phyloP scores from a whole-genome alignment of 352 stramenopile species.

The Phytophthora fragariae region DNA sequence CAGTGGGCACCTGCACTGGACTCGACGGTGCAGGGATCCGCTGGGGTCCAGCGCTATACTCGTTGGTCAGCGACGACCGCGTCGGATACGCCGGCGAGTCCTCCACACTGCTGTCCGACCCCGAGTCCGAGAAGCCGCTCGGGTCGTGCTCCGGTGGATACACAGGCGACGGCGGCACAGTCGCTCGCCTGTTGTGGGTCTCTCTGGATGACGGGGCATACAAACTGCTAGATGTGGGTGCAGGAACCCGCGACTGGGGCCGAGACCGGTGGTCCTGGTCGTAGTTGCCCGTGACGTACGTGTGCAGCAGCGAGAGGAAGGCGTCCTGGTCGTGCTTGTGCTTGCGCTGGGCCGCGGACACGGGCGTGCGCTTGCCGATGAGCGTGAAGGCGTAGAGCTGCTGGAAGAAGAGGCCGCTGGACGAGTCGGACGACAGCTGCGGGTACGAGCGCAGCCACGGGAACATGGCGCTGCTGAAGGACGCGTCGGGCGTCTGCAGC shows the following conservation, averaged over 20 bases:
- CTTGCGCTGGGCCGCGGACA: constrained; percentile 53
- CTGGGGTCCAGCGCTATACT: constrained; percentile 27
- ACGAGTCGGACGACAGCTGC: constrained; percentile 56
- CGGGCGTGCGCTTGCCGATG: constrained; percentile 67
- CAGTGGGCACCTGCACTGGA: constrained; percentile 34
- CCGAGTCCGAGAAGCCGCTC: constrained; percentile 64
- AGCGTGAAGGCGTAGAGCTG: constrained; percentile 85
- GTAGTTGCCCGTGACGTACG: constrained; percentile 75
- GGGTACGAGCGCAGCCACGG: constrained; percentile 79
- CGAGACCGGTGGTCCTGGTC: constrained; percentile 41
- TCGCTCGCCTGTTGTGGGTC: constrained; percentile 23
- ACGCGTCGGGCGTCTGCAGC: constrained; percentile 70
- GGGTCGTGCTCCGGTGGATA: constrained; percentile 39
- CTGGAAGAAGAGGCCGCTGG: constrained; percentile 86
- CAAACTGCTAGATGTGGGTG: constrained; percentile 19
- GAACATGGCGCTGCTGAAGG: constrained; percentile 76
- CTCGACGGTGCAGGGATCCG: constrained; percentile 24
- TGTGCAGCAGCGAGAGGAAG: constrained; percentile 71
- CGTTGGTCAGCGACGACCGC: constrained; percentile 28
- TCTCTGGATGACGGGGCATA: constrained; percentile 26
- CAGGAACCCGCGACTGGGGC: constrained; percentile 3
- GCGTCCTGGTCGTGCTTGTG: constrained; percentile 68
- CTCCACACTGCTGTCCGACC: constrained; percentile 58
- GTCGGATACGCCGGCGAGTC: constrained; percentile 33
- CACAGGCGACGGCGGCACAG: constrained; percentile 27